phyloP scores from a whole-genome alignment of 768 basidiomycete species.

The Austroboletus eburneus region DNA sequence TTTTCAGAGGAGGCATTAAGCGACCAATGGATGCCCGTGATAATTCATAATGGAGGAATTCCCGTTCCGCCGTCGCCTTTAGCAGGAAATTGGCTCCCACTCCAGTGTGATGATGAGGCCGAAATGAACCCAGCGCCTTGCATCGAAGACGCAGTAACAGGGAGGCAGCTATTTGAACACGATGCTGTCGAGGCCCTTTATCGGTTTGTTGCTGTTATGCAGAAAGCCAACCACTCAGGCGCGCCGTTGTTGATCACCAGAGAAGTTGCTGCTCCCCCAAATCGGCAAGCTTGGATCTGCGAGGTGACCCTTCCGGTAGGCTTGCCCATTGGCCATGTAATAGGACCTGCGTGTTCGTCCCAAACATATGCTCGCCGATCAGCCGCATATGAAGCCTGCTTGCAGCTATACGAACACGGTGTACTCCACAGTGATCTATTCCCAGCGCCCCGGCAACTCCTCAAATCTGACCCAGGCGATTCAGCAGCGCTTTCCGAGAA shows the following conservation, averaged over 20 bases:
- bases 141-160: slow-evolving; percentile 60
- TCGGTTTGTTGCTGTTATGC: slow-evolving; percentile 38
- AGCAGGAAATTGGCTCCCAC: slow-evolving; percentile 37
- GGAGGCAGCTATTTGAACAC: slow-evolving; percentile 52
- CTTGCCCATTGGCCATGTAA: slow-evolving; percentile 37
- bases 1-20: slow-evolving; percentile 37
- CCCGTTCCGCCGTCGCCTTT: slow-evolving; percentile 45
- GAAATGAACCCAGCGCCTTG: slow-evolving; percentile 29
- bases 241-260: slow-evolving; percentile 20
- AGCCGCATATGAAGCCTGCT: slow-evolving; percentile 57
- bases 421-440: slow-evolving; percentile 51
- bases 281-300: slow-evolving; percentile 37
- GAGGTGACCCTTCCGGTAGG: slow-evolving; percentile 45
- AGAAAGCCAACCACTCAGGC: slow-evolving; percentile 5
- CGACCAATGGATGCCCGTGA: slow-evolving; percentile 49
- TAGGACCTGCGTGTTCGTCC: slow-evolving; percentile 43
- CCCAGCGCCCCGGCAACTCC: slow-evolving; percentile 9
- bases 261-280: slow-evolving; percentile 21
- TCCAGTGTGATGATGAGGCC: slow-evolving; percentile 42
- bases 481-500: slow-evolving; percentile 20
- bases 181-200: slow-evolving; percentile 57
- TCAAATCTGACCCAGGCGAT: not conserved
- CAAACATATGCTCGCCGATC: slow-evolving; percentile 52
- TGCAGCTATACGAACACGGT: slow-evolving; percentile 45
- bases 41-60: slow-evolving; percentile 31